Percentiles rank a stretch among this genome's conserved stretches.
These are phyloP conservation scores for Botrytis tulipae DNA, from an alignment of 2,329 filamentous ascomycete genomes.

Conservation along the genomic window DNA sequence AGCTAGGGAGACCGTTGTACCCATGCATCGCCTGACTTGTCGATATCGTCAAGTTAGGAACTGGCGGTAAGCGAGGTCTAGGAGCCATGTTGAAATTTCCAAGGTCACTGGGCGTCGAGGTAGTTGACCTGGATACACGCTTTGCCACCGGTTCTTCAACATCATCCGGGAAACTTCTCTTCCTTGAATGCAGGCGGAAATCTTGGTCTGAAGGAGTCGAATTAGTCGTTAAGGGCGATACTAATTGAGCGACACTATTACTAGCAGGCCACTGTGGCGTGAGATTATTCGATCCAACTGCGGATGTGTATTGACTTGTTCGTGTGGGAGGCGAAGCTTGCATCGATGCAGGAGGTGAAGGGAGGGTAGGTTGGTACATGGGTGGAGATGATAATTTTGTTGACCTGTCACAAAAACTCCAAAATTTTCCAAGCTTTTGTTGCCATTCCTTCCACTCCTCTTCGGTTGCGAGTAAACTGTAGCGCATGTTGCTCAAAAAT, in stretches of 20 bases:
- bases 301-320: slow-evolving; percentile 41
- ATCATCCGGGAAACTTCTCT: slow-evolving; percentile 57
- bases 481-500: slow-evolving; percentile 97
- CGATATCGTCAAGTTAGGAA: slow-evolving; percentile 63
- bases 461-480: slow-evolving; percentile 83
- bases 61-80: slow-evolving; percentile 55
- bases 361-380: slow-evolving; percentile 45
- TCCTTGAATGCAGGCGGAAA: slow-evolving; percentile 43
- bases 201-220: slow-evolving; percentile 41
- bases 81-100: slow-evolving; percentile 24
- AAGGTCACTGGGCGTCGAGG: slow-evolving; percentile 13
- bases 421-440: slow-evolving; percentile 75
- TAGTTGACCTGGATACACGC: slow-evolving; percentile 35
- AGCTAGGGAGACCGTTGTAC: slow-evolving; percentile 27
- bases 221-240: slow-evolving; percentile 37
- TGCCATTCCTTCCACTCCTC: slow-evolving; percentile 89
- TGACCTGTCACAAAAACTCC: slow-evolving; percentile 55
- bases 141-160: slow-evolving; percentile 57
- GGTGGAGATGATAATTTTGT: slow-evolving; percentile 35
- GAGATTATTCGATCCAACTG: slow-evolving; percentile 32
- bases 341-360: slow-evolving; percentile 50
- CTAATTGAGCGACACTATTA: slow-evolving; percentile 40
- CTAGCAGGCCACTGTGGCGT: slow-evolving; percentile 38
- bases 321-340: slow-evolving; percentile 49
- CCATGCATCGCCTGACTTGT: slow-evolving; percentile 35